Evolutionary conservation across 148 eudicot genomes (phyloP).

Genomic region (Persicaria tinctoria): DNA sequence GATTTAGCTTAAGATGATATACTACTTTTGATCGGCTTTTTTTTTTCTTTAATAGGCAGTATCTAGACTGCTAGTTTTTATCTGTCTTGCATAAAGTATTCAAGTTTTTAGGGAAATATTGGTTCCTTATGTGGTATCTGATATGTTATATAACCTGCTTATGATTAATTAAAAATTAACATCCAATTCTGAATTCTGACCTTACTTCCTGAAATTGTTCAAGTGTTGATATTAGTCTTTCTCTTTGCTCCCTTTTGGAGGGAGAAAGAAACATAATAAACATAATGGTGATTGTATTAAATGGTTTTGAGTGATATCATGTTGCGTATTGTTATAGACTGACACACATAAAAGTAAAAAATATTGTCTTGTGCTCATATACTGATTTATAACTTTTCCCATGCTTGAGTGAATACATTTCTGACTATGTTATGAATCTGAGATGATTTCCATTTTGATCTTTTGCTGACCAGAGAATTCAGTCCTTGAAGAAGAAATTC

Average conservation of each 20-base stretch:
- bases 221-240: neutral
- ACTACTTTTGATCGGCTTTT: slow-evolving; percentile 1
- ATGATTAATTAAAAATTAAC: neutral
- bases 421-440: neutral
- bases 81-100: neutral
- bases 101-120: neutral
- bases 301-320: neutral
- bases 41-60: slow-evolving; percentile 13
- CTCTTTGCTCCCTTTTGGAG: neutral
- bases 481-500: slow-evolving; percentile 90
- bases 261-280: neutral
- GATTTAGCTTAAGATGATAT: slow-evolving; percentile 15
- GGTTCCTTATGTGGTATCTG: neutral
- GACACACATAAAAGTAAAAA: neutral
- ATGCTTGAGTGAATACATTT: slow-evolving; percentile 1
- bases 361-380: neutral
- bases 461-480: slow-evolving; percentile 59
- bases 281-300: neutral
- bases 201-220: neutral
- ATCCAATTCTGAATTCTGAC: neutral
- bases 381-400: neutral
- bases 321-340: neutral
- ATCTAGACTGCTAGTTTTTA: neutral
- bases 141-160: neutral
- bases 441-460: slow-evolving; percentile 14